Conservation (phyloP, 129 eudicot genomes). For the Saposhnikovia divaricata region DNA sequence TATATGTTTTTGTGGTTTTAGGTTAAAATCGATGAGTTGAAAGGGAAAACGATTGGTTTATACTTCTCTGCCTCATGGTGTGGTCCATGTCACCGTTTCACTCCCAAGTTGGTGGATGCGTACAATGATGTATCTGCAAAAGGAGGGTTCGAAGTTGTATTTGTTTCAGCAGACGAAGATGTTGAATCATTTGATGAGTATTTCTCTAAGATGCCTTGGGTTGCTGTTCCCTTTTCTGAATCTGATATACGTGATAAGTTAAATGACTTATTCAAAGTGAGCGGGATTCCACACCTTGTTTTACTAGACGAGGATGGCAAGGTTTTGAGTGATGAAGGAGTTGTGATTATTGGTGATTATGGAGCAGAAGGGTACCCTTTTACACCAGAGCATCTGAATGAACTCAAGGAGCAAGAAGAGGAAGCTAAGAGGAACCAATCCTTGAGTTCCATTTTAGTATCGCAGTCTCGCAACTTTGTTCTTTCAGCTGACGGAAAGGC, state of each 20-base stretch:
- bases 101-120: conserved; percentile 64
- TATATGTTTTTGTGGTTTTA: conserved; percentile 8
- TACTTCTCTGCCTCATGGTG: conserved; percentile 96
- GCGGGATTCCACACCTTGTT: conserved; percentile 71
- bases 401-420: conserved; percentile 51
- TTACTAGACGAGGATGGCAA: conserved; percentile 47
- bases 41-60: conserved; percentile 57
- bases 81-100: conserved; percentile 66
- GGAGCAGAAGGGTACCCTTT: conserved; percentile 76
- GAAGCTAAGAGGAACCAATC: conserved; percentile 57
- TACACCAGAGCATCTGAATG: conserved; percentile 35
- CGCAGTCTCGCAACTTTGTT: conserved; percentile 43
- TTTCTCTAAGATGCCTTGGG: conserved; percentile 86
- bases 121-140: conserved; percentile 43
- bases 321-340: conserved; percentile 42
- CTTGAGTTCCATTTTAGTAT: conserved; percentile 33
- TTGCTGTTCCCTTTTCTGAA: conserved; percentile 76
- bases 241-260: conserved; percentile 33
- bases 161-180: conserved; percentile 60
- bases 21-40: conserved; percentile 42
- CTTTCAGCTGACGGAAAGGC: conserved; percentile 39
- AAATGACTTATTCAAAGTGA: conserved; percentile 38
- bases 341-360: conserved; percentile 34
- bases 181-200: conserved; percentile 48
- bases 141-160: conserved; percentile 57